These are phyloP conservation scores for Schoenoplectus triqueter DNA, from an alignment of 202 grass and related monocot species.

Conservation along the genomic window DNA sequence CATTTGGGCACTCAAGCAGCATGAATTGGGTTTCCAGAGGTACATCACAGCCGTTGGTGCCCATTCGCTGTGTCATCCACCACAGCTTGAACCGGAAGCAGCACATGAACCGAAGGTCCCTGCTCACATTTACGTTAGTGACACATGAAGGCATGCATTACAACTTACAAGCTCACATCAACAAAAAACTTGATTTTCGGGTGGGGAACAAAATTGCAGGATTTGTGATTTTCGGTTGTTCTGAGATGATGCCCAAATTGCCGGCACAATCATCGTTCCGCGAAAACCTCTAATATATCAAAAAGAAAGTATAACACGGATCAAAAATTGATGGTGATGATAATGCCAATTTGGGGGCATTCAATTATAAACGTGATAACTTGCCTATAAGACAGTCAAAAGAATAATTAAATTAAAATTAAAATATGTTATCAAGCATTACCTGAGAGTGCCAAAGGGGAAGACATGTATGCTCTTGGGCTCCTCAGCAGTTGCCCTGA, in stretches of 20 bases:
- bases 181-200: slow-evolving; percentile 23
- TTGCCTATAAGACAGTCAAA: neutral
- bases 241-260: neutral
- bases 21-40: slow-evolving; percentile 94
- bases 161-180: slow-evolving; percentile 10
- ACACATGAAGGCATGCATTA: slow-evolving; percentile 25
- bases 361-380: neutral
- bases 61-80: slow-evolving; percentile 99
- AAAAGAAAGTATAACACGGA: slow-evolving; percentile 11
- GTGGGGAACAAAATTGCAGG: slow-evolving; percentile 7
- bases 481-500: slow-evolving; percentile 57
- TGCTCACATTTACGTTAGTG: slow-evolving; percentile 38
- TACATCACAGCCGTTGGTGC: slow-evolving; percentile 60
- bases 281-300: slow-evolving; percentile 8
- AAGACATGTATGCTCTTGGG: slow-evolving; percentile 78
- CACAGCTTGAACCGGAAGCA: slow-evolving; percentile 96
- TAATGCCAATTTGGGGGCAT: neutral
- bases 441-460: slow-evolving; percentile 80
- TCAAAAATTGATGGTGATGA: slow-evolving; percentile 15
- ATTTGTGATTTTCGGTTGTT: neutral
- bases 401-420: neutral
- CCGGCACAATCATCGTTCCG: neutral
- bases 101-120: slow-evolving; percentile 66
- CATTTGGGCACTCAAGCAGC: slow-evolving; percentile 70
- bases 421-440: neutral